Evolutionary conservation across 306 rosid species (phyloP), one percentile per base, ranked within the genome.

Genomic region (Prunus armeniaca): DNA sequence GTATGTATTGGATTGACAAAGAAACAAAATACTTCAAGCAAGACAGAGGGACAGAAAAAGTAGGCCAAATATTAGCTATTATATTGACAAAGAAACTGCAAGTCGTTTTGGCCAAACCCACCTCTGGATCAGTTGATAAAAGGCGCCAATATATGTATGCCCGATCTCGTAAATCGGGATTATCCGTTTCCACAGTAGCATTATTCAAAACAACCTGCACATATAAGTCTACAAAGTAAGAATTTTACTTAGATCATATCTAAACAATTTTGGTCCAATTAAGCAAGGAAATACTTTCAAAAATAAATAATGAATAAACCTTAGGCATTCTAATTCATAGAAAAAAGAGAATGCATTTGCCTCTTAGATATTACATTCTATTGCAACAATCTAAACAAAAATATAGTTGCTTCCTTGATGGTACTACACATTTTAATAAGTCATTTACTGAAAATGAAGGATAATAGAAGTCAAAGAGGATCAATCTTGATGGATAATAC

Each of bases 111-210:
- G 75, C 24, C 14, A 63, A 84, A 76, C 63, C 84, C 81, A 96
- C 99, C 99, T 96, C 99, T 18, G 99, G 99, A 78, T 96, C 99
- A 72, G 93, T 92, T 78, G 99, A 92, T 78, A 96, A 83, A 85
- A 96, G 99, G 50, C 99, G 97, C 99, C 99, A 96, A 91, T 96
- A 96, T 71, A 96, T 96, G 84, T 96, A 96, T 62, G 99, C 99
- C 34, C 99, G 97, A 82, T 96, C 99, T 67, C 98, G 89, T 69
- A 96, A 86, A 87, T 96, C 99, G 76, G 99, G 99, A 87, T 96
- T 96, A 87, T 96, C 99, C 5, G 99, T 96, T 87, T 92, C 99
- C 82, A 87, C 88, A 58, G 99, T 96, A 41, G 99, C 99, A 81
- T 92, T 96, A 87, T 92, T 96, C 91, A 96, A 85, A 82, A 96